Conservation (phyloP, 2,329 filamentous ascomycete species). For the Arthroderma uncinatum region DNA sequence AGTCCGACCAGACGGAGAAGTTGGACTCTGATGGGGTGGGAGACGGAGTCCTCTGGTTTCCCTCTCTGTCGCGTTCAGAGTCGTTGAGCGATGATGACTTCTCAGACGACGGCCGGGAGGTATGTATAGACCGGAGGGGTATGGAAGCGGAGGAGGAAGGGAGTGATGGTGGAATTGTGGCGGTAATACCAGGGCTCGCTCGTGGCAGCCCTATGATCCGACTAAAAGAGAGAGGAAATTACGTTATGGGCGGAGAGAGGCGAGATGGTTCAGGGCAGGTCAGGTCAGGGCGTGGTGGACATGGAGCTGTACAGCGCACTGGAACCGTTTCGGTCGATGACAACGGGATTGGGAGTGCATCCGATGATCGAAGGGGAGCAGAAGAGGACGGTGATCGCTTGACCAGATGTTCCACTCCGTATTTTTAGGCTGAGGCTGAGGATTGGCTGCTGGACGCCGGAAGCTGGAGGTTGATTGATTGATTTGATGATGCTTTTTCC, state of each 20-base stretch:
- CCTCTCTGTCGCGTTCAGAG: constrained; percentile 39
- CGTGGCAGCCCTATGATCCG: constrained; percentile 51
- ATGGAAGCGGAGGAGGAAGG: constrained; percentile 60
- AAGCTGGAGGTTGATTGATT: neutral
- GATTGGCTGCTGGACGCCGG: neutral
- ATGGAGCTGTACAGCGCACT: neutral
- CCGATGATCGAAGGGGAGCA: neutral
- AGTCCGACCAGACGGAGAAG: constrained; percentile 83
- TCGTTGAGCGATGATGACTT: constrained; percentile 27
- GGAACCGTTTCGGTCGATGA: neutral
- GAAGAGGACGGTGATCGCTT: neutral
- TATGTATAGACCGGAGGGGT: constrained; percentile 62
- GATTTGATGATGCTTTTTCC: neutral
- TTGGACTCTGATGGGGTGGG: constrained; percentile 47
- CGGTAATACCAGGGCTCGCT: constrained; percentile 57
- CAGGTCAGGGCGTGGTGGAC: neutral
- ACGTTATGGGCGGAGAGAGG: constrained; percentile 2
- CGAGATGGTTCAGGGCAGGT: neutral
- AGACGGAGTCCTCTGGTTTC: constrained; percentile 45
- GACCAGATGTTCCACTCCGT: neutral
- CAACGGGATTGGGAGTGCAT: neutral
- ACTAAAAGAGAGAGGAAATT: constrained; percentile 6
- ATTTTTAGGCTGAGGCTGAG: neutral
- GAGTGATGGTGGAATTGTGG: constrained; percentile 74
- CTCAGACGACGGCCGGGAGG: constrained; percentile 27